Percentiles rank a stretch among this genome's conserved stretches.
phyloP scores from a whole-genome alignment of 2,329 filamentous ascomycete species.

The Podosphaera xanthii region DNA sequence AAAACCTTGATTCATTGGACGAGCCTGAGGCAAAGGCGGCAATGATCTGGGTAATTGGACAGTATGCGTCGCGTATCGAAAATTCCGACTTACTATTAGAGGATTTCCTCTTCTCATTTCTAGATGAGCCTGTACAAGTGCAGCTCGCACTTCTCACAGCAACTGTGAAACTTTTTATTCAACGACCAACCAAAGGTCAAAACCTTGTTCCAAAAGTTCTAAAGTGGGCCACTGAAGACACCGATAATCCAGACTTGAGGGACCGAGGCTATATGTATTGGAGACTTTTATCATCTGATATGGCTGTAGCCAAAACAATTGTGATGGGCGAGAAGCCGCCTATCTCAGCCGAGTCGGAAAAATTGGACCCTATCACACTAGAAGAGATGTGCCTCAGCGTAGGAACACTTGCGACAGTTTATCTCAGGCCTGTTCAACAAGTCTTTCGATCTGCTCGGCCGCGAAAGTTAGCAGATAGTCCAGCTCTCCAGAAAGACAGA shows the following conservation, averaged over 20 bases:
- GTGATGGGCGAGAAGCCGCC: constrained; percentile 96
- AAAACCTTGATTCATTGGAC: constrained; percentile 87
- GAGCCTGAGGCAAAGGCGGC: constrained; percentile 95
- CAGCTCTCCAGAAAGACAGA: constrained; percentile 57
- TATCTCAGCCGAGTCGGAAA: constrained; percentile 90
- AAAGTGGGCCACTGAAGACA: constrained; percentile 97
- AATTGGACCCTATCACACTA: constrained; percentile 69
- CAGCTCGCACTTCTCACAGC: constrained; percentile 86
- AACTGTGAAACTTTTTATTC: constrained; percentile 94
- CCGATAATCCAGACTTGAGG: constrained; percentile 91
- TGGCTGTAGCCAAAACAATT: constrained; percentile 60
- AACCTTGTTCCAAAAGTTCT: constrained; percentile 82
- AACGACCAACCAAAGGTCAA: constrained; percentile 82
- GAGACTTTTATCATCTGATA: constrained; percentile 82
- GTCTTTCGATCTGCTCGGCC: constrained; percentile 81
- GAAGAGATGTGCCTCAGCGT: constrained; percentile 97
- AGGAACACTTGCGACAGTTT: constrained; percentile 87
- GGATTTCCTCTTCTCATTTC: constrained; percentile 83
- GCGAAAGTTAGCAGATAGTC: constrained; percentile 56
- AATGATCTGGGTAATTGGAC: constrained; percentile 98
- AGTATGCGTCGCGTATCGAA: constrained; percentile 93
- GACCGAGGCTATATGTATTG: constrained; percentile 99
- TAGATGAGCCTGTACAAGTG: constrained; percentile 86
- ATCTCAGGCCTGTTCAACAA: constrained; percentile 90
- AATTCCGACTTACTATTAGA: constrained; percentile 86